Percentiles rank a stretch among this genome's conserved stretches.
These are phyloP conservation scores for Dactylellina leptospora DNA, from an alignment of 2,329 filamentous ascomycete genomes.

Conservation along the genomic window DNA sequence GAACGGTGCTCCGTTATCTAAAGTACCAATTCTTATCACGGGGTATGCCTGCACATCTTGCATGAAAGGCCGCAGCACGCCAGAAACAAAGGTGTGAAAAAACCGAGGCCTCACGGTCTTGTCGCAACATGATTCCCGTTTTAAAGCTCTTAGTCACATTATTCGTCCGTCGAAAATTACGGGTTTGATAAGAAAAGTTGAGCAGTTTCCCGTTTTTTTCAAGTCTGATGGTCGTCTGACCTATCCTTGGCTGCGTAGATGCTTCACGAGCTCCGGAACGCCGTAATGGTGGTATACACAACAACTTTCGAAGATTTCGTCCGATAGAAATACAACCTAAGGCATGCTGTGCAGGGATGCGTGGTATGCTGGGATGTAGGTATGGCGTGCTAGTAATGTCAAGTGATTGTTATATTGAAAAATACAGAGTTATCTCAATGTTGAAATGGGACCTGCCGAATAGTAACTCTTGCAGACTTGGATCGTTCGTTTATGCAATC, in stretches of 20 bases:
- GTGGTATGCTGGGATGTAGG: not conserved
- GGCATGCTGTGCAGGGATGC: not conserved
- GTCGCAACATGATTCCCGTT: conserved; percentile 35
- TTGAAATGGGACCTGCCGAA: too few relatives aligned
- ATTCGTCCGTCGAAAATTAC: conserved; percentile 13
- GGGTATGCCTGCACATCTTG: not conserved
- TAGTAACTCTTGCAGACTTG: too few relatives aligned
- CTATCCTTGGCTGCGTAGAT: conserved; percentile 16
- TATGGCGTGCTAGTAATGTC: not conserved
- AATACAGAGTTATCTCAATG: too few relatives aligned
- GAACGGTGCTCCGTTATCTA: too few relatives aligned
- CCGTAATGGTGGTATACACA: not conserved
- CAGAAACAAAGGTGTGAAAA: conserved; percentile 22
- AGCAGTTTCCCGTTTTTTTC: conserved; percentile 50
- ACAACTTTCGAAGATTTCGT: not conserved
- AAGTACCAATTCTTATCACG: not conserved
- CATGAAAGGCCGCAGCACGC: not conserved
- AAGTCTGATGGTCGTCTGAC: conserved; percentile 22
- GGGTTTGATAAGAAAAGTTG: conserved; percentile 13
- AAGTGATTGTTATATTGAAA: conserved; percentile 3
- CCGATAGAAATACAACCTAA: not conserved
- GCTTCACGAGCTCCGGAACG: conserved; percentile 8
- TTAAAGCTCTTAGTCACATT: conserved; percentile 26
- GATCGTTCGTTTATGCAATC: too few relatives aligned
- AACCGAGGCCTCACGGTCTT: conserved; percentile 37